Percentiles rank a stretch among this genome's conserved stretches.
These are phyloP conservation scores for Trametes elegans DNA, from an alignment of 768 basidiomycete species.

Conservation along the genomic window DNA sequence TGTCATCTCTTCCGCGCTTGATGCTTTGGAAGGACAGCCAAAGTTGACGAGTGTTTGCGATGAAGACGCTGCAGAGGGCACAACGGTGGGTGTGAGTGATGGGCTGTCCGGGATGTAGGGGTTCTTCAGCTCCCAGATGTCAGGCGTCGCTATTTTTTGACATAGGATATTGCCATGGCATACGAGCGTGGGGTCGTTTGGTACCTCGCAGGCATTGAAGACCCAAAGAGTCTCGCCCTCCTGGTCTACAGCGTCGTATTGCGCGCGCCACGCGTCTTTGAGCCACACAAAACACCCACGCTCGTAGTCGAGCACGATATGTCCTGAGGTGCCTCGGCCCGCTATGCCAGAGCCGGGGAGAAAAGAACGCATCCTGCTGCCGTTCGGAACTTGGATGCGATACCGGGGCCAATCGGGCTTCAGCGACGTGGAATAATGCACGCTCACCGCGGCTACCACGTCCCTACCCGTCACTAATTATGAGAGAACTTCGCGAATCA, in stretches of 20 bases:
- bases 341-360: conserved; percentile 11
- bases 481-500: no score
- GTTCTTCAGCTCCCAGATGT: not conserved
- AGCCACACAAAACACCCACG: not conserved
- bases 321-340: conserved; percentile 15
- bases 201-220: not conserved
- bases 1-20: no score
- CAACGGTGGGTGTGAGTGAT: not conserved
- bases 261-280: conserved; percentile 10
- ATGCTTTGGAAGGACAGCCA: not conserved
- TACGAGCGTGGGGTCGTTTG: not conserved
- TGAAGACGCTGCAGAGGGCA: not conserved
- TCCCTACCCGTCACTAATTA: no score
- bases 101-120: not conserved
- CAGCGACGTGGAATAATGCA: not conserved
- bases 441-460: no score
- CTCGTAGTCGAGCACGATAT: conserved; percentile 11
- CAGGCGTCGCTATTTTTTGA: not conserved
- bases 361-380: not conserved
- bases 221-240: not conserved
- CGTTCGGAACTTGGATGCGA: not conserved
- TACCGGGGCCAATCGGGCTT: not conserved
- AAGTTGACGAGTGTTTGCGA: not conserved
- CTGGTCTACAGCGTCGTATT: not conserved
- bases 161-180: conserved; percentile 5